Conservation (phyloP, 306 rosid species). For the Quercus rubra region DNA sequence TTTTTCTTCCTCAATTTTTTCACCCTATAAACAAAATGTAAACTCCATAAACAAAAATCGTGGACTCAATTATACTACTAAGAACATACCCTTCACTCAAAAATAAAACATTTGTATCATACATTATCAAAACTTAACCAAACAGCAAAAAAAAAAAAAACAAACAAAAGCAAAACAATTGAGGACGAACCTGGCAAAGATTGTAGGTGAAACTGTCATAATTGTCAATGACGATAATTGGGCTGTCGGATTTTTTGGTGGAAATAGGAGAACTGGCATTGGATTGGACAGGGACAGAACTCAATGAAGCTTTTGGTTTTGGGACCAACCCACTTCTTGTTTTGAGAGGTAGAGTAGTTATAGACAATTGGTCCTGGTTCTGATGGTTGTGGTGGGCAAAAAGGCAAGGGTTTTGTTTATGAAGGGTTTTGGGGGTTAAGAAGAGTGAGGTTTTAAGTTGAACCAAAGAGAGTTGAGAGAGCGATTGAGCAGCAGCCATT, state of each 20-base stretch:
- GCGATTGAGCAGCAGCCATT: slow-evolving; percentile 38
- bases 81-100: not conserved
- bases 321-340: slow-evolving; percentile 38
- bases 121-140: not conserved
- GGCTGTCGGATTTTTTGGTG: slow-evolving; percentile 26
- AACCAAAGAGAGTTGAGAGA: slow-evolving; percentile 7
- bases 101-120: not conserved
- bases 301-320: slow-evolving; percentile 36
- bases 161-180: slow-evolving; percentile 1
- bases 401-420: slow-evolving; percentile 11
- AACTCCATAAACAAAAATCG: not conserved
- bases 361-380: not conserved
- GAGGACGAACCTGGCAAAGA: slow-evolving; percentile 72
- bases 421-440: not conserved
- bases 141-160: not conserved
- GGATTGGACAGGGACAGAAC: slow-evolving; percentile 21
- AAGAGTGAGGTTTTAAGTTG: slow-evolving; percentile 18
- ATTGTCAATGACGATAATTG: slow-evolving; percentile 55
- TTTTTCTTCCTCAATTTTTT: no score
- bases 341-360: slow-evolving; percentile 7
- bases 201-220: slow-evolving; percentile 90
- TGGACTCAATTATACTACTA: not conserved
- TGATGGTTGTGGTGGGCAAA: not conserved
- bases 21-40: not conserved
- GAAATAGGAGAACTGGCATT: slow-evolving; percentile 12